Evolutionary conservation across 2,329 filamentous ascomycete species (phyloP), one percentile per base, ranked within the genome.

Genomic region (Claviceps sp.): DNA sequence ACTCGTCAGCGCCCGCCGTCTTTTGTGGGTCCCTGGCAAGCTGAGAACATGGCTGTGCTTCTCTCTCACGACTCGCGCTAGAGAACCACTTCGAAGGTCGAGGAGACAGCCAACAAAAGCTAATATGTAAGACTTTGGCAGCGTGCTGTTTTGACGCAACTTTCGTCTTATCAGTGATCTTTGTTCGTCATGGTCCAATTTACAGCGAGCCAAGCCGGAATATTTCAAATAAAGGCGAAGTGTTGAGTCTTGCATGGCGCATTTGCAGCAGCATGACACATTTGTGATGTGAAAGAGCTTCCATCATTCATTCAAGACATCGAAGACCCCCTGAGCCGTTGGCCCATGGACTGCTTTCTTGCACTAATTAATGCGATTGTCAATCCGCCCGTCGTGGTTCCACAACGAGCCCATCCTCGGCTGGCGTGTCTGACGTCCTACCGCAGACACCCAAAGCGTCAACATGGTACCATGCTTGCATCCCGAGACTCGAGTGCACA

Each of bases 191-290:
- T 20, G 20, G 36, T 11, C 30, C 30, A 34, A 34, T 34, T 34
- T 34, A 9, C 30, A 34, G 30, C 30, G 9, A 34, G 14, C 14
- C 36, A 40, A 41, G 20, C 6, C 38, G 20, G 26, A 36, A 8
- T n/a, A 49, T 5, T 18, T 14, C n/a, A 18, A 18, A 11, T 43
- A 1, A 18, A 43, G 26, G 30, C 43, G 24, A 30, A 34, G 14
- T 13, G 30, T 22, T 34, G 9, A 34, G 30, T 11, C 20, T 26
- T 13, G 18, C 41, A 44, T 26, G 48, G 40, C 34, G 16, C 49
- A 34, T 37, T 47, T 3, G 34, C 43, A 47, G 26, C 44, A 47
- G 49, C 37, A 51, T 50, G 42, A 46, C 42, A 51, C 43, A 41
- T n/a, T 37, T 40, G 43, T 47, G 22, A 37, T 40, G 40, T 50